Conservation (phyloP, 139 green algal genomes). For the Asterochloris erici region DNA sequence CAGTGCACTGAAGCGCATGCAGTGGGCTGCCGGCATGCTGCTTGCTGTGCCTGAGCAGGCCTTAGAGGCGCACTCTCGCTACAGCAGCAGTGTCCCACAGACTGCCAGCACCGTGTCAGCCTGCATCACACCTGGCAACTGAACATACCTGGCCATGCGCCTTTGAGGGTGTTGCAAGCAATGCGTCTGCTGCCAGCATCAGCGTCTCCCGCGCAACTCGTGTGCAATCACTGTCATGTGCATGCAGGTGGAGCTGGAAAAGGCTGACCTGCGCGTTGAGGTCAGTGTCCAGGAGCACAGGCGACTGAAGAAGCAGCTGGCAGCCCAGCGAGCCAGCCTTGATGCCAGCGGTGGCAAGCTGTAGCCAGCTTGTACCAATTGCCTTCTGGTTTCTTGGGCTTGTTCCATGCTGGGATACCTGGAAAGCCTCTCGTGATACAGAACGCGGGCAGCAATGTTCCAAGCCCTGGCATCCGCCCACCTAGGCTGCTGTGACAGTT, state of each 20-base stretch:
- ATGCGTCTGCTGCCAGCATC: no score
- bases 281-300: conserved; percentile 41
- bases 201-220: no score
- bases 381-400: not conserved
- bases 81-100: not conserved
- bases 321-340: conserved; percentile 23
- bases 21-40: not conserved
- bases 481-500: no score
- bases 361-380: no score
- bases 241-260: conserved; percentile 46
- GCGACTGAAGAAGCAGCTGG: conserved; percentile 14
- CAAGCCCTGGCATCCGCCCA: no score
- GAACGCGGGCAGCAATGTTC: not conserved
- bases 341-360: conserved; percentile 31
- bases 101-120: not conserved
- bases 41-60: not conserved
- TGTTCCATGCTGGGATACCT: not conserved
- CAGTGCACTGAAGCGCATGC: not conserved
- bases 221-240: no score
- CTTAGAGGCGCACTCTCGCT: not conserved
- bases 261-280: conserved; percentile 62
- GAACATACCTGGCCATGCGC: not conserved
- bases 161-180: no score
- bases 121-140: not conserved
- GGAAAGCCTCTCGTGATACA: not conserved